A percentile compares a stretch with the other conserved stretches of the same genome.
phyloP scores from a whole-genome alignment of 805 yeast genomes.

The Monosporozyma aerobia region DNA sequence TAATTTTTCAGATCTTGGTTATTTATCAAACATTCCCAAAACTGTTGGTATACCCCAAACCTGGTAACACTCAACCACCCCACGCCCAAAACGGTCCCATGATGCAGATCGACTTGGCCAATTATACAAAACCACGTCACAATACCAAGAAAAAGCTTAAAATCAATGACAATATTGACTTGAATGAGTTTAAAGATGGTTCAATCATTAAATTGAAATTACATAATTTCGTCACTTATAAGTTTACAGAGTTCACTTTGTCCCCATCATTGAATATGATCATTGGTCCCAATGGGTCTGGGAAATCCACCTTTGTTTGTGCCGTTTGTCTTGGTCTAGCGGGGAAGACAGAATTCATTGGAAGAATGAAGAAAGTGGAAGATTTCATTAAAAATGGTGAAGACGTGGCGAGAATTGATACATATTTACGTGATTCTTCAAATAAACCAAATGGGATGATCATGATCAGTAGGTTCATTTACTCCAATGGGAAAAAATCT shows the following conservation, averaged over 20 bases:
- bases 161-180: not conserved
- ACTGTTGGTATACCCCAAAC: not conserved
- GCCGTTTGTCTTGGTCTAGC: conserved; percentile 85
- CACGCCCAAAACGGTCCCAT: not conserved
- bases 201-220: conserved; percentile 46
- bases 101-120: not conserved
- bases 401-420: conserved; percentile 30
- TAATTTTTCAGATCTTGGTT: too few relatives aligned
- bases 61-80: not conserved
- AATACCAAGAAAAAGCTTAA: not conserved
- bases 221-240: conserved; percentile 61
- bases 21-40: not conserved
- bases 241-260: conserved; percentile 58
- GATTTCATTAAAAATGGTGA: conserved; percentile 68
- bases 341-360: conserved; percentile 66
- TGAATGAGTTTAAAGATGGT: conserved; percentile 23
- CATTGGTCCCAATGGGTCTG: conserved; percentile 95
- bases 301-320: conserved; percentile 86
- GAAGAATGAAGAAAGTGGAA: conserved; percentile 50
- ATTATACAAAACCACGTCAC: not conserved
- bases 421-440: conserved; percentile 25
- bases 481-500: conserved; percentile 35
- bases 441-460: conserved; percentile 23
- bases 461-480: conserved; percentile 37
- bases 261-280: conserved; percentile 84